Evolutionary conservation across 2,329 filamentous ascomycete genomes (phyloP).

Genomic region (Paramyrothecium roridum): DNA sequence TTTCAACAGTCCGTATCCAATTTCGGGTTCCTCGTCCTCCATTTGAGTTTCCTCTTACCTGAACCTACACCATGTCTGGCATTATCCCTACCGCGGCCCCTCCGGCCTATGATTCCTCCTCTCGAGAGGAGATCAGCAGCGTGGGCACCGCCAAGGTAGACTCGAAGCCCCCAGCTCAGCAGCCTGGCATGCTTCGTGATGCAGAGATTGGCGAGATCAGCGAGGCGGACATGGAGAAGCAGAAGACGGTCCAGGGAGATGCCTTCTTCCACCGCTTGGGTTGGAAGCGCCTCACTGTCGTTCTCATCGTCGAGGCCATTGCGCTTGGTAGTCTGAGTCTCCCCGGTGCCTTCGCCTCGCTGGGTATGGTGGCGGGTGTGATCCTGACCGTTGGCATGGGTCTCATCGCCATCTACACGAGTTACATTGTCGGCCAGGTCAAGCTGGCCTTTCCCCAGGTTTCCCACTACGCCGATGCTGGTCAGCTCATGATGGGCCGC

Average conservation of each 20-base stretch:
- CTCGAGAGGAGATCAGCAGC: background rate
- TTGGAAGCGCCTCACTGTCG: constrained; percentile 45
- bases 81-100: background rate
- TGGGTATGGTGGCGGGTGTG: constrained; percentile 29
- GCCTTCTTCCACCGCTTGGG: constrained; percentile 41
- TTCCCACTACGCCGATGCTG: constrained; percentile 60
- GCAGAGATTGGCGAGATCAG: background rate
- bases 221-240: constrained; percentile 14
- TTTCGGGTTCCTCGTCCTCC: background rate
- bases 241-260: constrained; percentile 31
- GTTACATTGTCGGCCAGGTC: constrained; percentile 31
- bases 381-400: constrained; percentile 25
- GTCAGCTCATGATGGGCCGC: constrained; percentile 51
- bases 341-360: constrained; percentile 34
- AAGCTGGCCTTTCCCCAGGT: constrained; percentile 46
- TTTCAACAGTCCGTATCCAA: background rate
- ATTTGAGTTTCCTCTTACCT: background rate
- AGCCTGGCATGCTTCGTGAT: background rate
- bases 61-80: background rate
- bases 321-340: constrained; percentile 44
- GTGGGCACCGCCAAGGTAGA: background rate
- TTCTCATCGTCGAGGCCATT: constrained; percentile 47
- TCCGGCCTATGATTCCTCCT: background rate
- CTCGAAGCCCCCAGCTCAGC: background rate
- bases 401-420: constrained; percentile 31